A percentile compares a stretch with the other conserved stretches of the same genome.
phyloP scores from a whole-genome alignment of 768 basidiomycete genomes.

The Trametes cingulata region DNA sequence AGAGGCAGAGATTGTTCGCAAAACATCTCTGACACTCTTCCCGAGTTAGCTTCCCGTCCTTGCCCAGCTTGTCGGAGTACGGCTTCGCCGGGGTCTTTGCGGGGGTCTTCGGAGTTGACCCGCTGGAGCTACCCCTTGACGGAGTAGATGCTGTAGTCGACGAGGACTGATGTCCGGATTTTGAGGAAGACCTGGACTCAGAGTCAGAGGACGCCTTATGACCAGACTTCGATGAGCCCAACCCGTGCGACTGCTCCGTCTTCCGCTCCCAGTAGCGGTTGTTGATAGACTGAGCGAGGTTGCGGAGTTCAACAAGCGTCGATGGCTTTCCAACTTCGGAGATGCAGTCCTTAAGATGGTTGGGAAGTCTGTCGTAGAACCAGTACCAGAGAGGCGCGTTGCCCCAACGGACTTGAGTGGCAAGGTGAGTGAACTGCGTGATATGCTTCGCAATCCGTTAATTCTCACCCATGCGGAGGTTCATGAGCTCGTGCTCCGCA shows the following conservation, averaged over 20 bases:
- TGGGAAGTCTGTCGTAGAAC: conserved; percentile 18
- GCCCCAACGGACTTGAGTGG: conserved; percentile 9
- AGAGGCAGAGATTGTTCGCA: no score
- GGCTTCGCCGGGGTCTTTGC: no score
- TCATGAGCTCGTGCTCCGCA: conserved; percentile 11
- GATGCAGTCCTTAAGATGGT: conserved; percentile 17
- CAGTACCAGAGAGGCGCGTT: conserved; percentile 16
- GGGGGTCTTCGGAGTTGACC: no score
- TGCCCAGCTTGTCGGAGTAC: no score
- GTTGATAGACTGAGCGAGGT: conserved; percentile 13
- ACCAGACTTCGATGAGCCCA: not conserved
- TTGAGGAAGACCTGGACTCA: not conserved
- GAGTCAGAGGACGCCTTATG: not conserved
- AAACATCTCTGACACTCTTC: no score
- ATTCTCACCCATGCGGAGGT: conserved; percentile 2
- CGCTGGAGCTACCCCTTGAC: no score
- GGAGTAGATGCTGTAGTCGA: no score
- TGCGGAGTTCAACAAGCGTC: not conserved
- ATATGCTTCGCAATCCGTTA: conserved; percentile 13
- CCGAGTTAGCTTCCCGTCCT: no score
- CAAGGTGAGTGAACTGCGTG: conserved; percentile 18
- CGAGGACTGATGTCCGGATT: not conserved
- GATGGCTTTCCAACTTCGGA: conserved; percentile 3
- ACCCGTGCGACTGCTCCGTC: not conserved
- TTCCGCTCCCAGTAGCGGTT: conserved; percentile 21